A percentile compares a stretch with the other conserved stretches of the same genome.
Conservation (phyloP, 768 basidiomycete species). For the Rhizopogon rudus region DNA sequence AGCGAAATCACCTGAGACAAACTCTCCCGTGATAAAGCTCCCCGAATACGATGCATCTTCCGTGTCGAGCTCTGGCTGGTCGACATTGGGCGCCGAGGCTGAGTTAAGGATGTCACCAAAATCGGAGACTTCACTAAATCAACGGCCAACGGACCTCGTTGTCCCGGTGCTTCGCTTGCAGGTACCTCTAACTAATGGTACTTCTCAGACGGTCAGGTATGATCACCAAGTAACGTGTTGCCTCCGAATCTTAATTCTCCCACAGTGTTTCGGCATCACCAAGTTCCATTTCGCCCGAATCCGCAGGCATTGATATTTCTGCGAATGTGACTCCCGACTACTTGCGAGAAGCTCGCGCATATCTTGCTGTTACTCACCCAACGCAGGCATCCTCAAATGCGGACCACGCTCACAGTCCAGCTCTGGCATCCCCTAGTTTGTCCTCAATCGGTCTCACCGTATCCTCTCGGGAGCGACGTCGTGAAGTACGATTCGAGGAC, state of each 20-base stretch:
- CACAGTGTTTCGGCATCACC: slow-evolving; percentile 20
- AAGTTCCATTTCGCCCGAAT: slow-evolving; percentile 29
- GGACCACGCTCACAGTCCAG: slow-evolving; percentile 14
- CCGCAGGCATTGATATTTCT: slow-evolving; percentile 24
- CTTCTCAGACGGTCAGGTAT: neutral
- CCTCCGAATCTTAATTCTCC: neutral
- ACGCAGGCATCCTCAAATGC: slow-evolving; percentile 8
- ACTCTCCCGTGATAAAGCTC: slow-evolving; percentile 24
- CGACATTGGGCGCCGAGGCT: slow-evolving; percentile 18
- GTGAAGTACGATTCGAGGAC: slow-evolving; percentile 29
- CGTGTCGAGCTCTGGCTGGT: slow-evolving; percentile 23
- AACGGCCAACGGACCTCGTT: slow-evolving; percentile 6
- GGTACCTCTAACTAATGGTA: slow-evolving; percentile 19
- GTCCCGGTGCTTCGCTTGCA: slow-evolving; percentile 24
- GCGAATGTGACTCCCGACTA: slow-evolving; percentile 28
- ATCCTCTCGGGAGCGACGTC: slow-evolving; percentile 23
- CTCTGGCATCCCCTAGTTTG: slow-evolving; percentile 20
- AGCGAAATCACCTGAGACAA: slow-evolving; percentile 22
- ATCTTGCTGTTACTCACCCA: slow-evolving; percentile 25
- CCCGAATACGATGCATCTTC: slow-evolving; percentile 20
- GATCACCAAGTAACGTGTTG: slow-evolving; percentile 1
- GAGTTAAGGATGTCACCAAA: slow-evolving; percentile 14
- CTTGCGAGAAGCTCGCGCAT: slow-evolving; percentile 27
- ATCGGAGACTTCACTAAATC: slow-evolving; percentile 1
- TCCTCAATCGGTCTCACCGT: slow-evolving; percentile 26